Evolutionary conservation across 139 green algal genomes (phyloP).

Genomic region (Chlorella sp.): DNA sequence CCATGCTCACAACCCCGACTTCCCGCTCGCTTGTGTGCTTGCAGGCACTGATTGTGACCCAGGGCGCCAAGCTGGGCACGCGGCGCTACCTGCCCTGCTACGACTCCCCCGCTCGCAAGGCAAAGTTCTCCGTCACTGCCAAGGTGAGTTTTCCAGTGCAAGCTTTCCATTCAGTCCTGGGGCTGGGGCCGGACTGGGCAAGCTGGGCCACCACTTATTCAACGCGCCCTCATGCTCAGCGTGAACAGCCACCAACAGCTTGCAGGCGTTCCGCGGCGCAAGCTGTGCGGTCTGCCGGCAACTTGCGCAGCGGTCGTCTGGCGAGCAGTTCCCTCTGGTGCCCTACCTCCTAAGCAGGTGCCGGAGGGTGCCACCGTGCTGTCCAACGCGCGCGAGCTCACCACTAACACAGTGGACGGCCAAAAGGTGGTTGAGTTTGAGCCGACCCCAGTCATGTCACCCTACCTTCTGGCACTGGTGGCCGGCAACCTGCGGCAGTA

Average conservation of each 20-base stretch:
- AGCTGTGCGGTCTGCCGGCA: neutral
- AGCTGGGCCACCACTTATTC: neutral
- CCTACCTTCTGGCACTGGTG: constrained; percentile 53
- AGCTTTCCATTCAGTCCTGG: neutral
- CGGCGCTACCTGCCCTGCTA: constrained; percentile 44
- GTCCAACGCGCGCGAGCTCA: neutral
- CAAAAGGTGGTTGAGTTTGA: constrained; percentile 19
- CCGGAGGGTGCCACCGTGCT: neutral
- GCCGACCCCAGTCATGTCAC: constrained; percentile 49
- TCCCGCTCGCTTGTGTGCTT: too few relatives aligned
- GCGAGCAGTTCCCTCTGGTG: too few relatives aligned
- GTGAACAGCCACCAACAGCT: neutral
- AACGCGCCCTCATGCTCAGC: neutral
- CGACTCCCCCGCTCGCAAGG: constrained; percentile 49
- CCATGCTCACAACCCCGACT: too few relatives aligned
- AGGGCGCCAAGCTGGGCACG: constrained; percentile 35
- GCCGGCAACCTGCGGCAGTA: neutral
- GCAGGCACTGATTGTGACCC: constrained; percentile 30
- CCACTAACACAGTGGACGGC: neutral
- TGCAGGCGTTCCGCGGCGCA: neutral
- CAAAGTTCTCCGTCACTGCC: constrained; percentile 35
- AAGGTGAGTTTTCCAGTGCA: constrained; percentile 2
- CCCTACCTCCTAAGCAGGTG: too few relatives aligned
- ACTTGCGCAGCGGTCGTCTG: neutral
- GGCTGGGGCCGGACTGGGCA: neutral